A percentile compares a stretch with the other conserved stretches of the same genome.
Conservation (phyloP, 2,329 filamentous ascomycete species). For the Talaromyces funiculosus region DNA sequence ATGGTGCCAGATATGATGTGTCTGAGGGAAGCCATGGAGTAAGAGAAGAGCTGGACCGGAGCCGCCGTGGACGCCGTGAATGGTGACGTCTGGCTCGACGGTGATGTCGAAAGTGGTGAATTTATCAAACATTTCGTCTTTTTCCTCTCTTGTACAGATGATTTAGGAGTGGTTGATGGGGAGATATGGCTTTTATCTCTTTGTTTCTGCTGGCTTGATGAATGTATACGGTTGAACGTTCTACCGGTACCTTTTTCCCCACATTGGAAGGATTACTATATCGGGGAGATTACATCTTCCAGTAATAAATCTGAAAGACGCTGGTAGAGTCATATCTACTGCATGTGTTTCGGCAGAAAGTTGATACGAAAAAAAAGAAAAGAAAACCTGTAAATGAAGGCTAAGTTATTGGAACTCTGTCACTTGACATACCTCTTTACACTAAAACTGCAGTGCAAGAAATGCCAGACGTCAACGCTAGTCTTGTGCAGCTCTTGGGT, state of each 20-base stretch:
- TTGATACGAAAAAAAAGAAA: background rate
- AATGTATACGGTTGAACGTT: slow-evolving; percentile 4
- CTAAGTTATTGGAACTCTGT: background rate
- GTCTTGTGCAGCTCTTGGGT: too few relatives aligned
- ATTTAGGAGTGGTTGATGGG: background rate
- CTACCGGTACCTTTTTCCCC: slow-evolving; percentile 2
- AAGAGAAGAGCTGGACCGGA: slow-evolving; percentile 41
- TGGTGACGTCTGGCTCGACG: slow-evolving; percentile 36
- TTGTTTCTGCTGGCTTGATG: background rate
- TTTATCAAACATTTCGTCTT: slow-evolving; percentile 4
- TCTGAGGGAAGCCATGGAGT: slow-evolving; percentile 52
- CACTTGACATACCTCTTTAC: too few relatives aligned
- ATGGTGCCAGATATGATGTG: slow-evolving; percentile 49
- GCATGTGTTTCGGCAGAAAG: background rate
- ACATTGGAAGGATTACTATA: background rate
- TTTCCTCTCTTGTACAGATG: background rate
- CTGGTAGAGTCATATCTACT: background rate
- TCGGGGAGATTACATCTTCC: background rate
- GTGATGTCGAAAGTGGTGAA: slow-evolving; percentile 17
- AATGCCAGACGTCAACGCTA: too few relatives aligned
- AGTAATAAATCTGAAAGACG: background rate
- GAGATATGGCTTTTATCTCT: background rate
- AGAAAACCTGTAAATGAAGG: background rate
- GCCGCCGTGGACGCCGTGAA: slow-evolving; percentile 40
- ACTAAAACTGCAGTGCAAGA: too few relatives aligned